Percentiles rank a stretch among this genome's conserved stretches.
Evolutionary conservation across 2,329 filamentous ascomycete species (phyloP).

Genomic region (Monilinia fructigena): DNA sequence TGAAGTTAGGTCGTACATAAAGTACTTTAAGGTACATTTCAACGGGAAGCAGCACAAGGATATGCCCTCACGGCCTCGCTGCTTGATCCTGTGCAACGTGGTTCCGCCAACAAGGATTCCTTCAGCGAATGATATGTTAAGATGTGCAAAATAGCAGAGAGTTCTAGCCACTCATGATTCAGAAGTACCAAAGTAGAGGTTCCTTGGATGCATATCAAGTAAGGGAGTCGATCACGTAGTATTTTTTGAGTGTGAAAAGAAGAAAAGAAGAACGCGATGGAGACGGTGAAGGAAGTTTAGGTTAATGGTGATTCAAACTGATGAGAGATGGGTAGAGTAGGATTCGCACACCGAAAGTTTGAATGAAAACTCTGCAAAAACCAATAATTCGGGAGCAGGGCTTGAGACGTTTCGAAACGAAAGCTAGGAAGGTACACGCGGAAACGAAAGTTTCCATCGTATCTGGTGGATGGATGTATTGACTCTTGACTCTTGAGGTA

Average conservation of each 20-base stretch:
- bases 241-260: not conserved
- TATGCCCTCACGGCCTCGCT: slow-evolving; percentile 13
- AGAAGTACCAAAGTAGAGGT: not conserved
- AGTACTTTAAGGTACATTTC: slow-evolving; percentile 12
- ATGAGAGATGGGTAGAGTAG: not conserved
- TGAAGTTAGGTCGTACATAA: not conserved
- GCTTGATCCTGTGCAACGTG: slow-evolving; percentile 18
- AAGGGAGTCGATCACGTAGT: slow-evolving; percentile 9
- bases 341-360: slow-evolving; percentile 14
- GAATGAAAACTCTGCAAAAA: slow-evolving; percentile 14
- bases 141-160: not conserved
- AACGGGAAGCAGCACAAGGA: slow-evolving; percentile 15
- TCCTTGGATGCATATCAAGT: slow-evolving; percentile 6
- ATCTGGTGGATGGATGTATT: not conserved
- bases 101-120: slow-evolving; percentile 1
- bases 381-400: not conserved
- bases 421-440: not conserved
- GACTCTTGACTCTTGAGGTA: not conserved
- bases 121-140: not conserved
- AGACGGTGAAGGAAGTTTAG: slow-evolving; percentile 15
- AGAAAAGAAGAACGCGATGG: not conserved
- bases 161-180: slow-evolving; percentile 15
- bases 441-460: not conserved
- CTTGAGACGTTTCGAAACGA: not conserved
- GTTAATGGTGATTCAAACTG: slow-evolving; percentile 5